Base-by-base conservation (phyloP, 805 yeast species). In the Maudiozyma saulgeensis region DNA sequence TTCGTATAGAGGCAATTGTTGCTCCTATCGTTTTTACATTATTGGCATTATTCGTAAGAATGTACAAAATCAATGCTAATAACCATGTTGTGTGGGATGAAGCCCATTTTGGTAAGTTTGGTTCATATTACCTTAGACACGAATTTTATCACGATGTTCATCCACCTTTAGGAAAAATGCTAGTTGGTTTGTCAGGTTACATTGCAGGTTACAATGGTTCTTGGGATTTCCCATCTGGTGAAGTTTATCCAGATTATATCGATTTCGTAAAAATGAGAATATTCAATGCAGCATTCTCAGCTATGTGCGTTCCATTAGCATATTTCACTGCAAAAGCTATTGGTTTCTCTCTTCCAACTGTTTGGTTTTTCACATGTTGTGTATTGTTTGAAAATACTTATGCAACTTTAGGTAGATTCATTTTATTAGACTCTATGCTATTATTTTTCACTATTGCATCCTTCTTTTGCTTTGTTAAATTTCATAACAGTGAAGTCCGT, bases 51-150 rank as follows among this genome's bases (percentile, higher is more conserved):
- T 77, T 72, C 51, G 76, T 81, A 7, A 74, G 93, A 58, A 72
- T 82, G 53, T 75, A 81, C 58, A 73, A 76, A 45, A 80, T 86
- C 46, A 80, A 77, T 21, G 67, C 68, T 32, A 75, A 80, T 50
- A 65, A 76, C 46, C 74, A 72, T 48, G 91, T 86, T 44, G 83
- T 84, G 8, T 86, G 95, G 95, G 95, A 86, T 69, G 95, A 86
- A 66, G 93, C 95, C 6, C 95, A 86, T 71, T 86, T 86, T 64
- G 95, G 93, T 41, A 84, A 84, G 63, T 86, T 86, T 63, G 95
- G 95, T 43, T 82, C 91, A 3, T 81, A 84, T 59, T 86, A 86
- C 65, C 69, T 84, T 55, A 77, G 82, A 64, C 88, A 82, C 60
- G 89, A 85, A 59, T 84, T 85, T 62, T 86, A 86, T 60, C 87